phyloP scores from a whole-genome alignment of 1,139 yeast genomes.

The Pichia sp. region DNA sequence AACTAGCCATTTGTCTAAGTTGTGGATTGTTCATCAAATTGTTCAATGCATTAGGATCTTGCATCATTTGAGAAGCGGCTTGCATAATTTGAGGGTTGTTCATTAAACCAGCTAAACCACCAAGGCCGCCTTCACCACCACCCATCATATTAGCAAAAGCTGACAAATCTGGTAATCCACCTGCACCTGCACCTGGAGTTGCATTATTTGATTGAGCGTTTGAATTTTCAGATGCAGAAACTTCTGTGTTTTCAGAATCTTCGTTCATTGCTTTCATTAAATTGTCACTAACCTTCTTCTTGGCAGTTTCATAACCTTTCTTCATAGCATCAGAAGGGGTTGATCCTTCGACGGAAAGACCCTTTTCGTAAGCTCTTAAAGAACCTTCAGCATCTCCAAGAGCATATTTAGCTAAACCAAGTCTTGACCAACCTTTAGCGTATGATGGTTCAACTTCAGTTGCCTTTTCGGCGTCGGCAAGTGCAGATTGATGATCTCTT shows the following conservation, averaged over 20 bases:
- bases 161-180: slow-evolving; percentile 51
- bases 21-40: slow-evolving; percentile 79
- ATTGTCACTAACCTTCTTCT: slow-evolving; percentile 73
- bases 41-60: slow-evolving; percentile 72
- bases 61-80: slow-evolving; percentile 92
- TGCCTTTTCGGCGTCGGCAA: slow-evolving; percentile 76
- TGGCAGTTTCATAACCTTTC: slow-evolving; percentile 90
- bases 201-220: slow-evolving; percentile 18
- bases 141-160: slow-evolving; percentile 61
- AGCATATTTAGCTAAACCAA: slow-evolving; percentile 90
- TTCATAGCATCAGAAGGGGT: slow-evolving; percentile 83
- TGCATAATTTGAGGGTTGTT: slow-evolving; percentile 86
- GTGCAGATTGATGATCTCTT: slow-evolving; percentile 68
- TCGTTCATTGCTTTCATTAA: slow-evolving; percentile 36
- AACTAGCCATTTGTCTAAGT: slow-evolving; percentile 68
- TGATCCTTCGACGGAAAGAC: slow-evolving; percentile 82
- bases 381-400: slow-evolving; percentile 85
- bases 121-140: slow-evolving; percentile 51
- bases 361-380: slow-evolving; percentile 82
- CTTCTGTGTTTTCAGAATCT: slow-evolving; percentile 19
- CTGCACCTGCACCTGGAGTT: slow-evolving; percentile 33
- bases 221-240: slow-evolving; percentile 22
- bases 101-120: slow-evolving; percentile 63
- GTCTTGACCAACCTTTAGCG: slow-evolving; percentile 89
- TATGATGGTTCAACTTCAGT: slow-evolving; percentile 69